Evolutionary conservation across 2,329 filamentous ascomycete species (phyloP).

Genomic region (Aspergillus viridinutans): DNA sequence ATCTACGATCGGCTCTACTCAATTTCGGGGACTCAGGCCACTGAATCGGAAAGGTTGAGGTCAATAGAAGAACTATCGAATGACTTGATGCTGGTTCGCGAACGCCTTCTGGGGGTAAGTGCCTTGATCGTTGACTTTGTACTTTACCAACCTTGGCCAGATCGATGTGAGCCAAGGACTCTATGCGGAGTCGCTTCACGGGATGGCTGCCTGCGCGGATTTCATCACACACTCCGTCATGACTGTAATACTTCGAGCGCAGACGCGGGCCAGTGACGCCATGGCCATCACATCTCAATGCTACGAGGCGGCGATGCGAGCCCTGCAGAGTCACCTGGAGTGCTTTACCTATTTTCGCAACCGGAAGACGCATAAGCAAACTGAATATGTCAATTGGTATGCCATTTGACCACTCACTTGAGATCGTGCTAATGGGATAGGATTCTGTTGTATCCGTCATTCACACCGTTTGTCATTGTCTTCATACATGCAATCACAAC

Average conservation of each 20-base stretch:
- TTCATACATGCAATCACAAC: conserved; percentile 27
- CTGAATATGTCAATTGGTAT: conserved; percentile 25
- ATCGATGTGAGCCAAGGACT: conserved; percentile 20
- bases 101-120: conserved; percentile 18
- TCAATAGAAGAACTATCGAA: conserved; percentile 18
- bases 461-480: conserved; percentile 25
- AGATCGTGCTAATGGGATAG: conserved; percentile 4
- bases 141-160: conserved; percentile 1
- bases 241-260: conserved; percentile 22
- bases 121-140: background rate
- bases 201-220: conserved; percentile 23
- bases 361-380: conserved; percentile 22
- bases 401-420: background rate
- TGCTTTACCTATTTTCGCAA: conserved; percentile 23
- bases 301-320: conserved; percentile 22
- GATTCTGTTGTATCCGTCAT: conserved; percentile 24
- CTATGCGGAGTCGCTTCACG: conserved; percentile 22
- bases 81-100: conserved; percentile 20
- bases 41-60: conserved; percentile 9
- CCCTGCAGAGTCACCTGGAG: conserved; percentile 23
- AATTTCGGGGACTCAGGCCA: conserved; percentile 11
- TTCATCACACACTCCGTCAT: conserved; percentile 23
- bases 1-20: conserved; percentile 25
- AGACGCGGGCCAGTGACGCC: conserved; percentile 17
- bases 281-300: conserved; percentile 25